phyloP scores from a whole-genome alignment of 805 yeast genomes.

The Torulaspora indica region DNA sequence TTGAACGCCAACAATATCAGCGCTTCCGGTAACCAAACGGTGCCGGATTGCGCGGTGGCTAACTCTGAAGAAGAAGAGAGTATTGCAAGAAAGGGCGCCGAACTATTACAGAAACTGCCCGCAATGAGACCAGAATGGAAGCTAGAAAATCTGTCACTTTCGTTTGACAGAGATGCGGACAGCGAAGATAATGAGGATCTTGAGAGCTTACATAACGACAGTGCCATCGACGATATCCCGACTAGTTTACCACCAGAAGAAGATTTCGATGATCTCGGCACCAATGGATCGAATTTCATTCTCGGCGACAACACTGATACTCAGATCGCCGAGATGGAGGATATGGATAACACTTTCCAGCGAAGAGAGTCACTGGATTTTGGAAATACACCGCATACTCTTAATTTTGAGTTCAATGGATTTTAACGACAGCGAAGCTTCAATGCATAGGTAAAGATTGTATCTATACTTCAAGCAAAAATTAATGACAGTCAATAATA shows the following conservation, averaged over 20 bases:
- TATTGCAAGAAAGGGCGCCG: conserved; percentile 5
- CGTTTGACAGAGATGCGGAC: conserved; percentile 26
- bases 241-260: conserved; percentile 8
- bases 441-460: not conserved
- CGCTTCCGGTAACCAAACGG: conserved; percentile 11
- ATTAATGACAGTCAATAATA: conserved; percentile 12
- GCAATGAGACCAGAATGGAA: conserved; percentile 34
- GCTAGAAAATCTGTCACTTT: conserved; percentile 30
- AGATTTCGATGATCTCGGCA: not conserved
- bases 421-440: conserved; percentile 7
- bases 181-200: conserved; percentile 11
- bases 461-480: not conserved
- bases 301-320: conserved; percentile 20
- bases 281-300: conserved; percentile 5
- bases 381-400: conserved; percentile 14
- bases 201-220: conserved; percentile 11
- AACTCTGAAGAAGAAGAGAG: conserved; percentile 6
- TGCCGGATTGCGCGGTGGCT: conserved; percentile 13
- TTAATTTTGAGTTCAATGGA: conserved; percentile 11
- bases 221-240: conserved; percentile 5
- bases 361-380: conserved; percentile 34
- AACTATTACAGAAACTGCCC: conserved; percentile 40
- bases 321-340: conserved; percentile 30
- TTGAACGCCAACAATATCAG: conserved; percentile 9
- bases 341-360: conserved; percentile 34